Evolutionary conservation across 352 stramenopile species (phyloP).

Genomic region (Peronospora farinosa): DNA sequence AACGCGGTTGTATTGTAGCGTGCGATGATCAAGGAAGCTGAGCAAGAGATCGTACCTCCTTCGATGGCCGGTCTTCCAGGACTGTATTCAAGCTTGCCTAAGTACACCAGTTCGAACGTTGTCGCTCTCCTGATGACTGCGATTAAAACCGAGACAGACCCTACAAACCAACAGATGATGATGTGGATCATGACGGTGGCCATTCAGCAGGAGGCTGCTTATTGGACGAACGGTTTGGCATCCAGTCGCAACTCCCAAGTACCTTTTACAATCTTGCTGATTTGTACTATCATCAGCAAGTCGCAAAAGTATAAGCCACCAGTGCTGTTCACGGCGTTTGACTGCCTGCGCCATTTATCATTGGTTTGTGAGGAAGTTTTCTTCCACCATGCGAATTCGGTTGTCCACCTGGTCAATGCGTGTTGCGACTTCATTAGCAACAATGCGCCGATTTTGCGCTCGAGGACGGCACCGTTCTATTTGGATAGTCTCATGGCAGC

Average conservation of each 20-base stretch:
- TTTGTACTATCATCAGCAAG: conserved; percentile 82
- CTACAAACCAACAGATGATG: conserved; percentile 86
- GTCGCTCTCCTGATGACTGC: conserved; percentile 76
- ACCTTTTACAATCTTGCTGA: conserved; percentile 76
- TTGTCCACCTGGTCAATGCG: conserved; percentile 76
- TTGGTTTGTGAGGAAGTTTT: conserved; percentile 74
- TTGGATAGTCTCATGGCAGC: conserved; percentile 77
- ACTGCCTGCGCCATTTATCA: conserved; percentile 77
- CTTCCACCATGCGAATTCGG: conserved; percentile 65
- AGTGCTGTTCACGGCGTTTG: conserved; percentile 81
- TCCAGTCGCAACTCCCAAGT: conserved; percentile 83
- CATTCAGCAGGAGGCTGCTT: conserved; percentile 81
- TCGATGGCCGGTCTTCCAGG: conserved; percentile 62
- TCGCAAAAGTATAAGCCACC: conserved; percentile 74
- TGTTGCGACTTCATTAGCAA: conserved; percentile 84
- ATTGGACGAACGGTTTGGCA: conserved; percentile 70
- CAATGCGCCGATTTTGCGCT: conserved; percentile 64
- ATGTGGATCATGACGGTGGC: conserved; percentile 84
- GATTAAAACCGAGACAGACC: conserved; percentile 75
- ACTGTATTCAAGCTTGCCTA: conserved; percentile 74
- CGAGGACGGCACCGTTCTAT: conserved; percentile 70
- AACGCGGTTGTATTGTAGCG: conserved; percentile 12
- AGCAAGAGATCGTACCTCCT: conserved; percentile 54
- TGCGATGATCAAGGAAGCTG: conserved; percentile 73
- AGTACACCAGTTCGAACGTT: conserved; percentile 82